phyloP scores from a whole-genome alignment of 2,329 filamentous ascomycete genomes.

The Alternaria arborescens region DNA sequence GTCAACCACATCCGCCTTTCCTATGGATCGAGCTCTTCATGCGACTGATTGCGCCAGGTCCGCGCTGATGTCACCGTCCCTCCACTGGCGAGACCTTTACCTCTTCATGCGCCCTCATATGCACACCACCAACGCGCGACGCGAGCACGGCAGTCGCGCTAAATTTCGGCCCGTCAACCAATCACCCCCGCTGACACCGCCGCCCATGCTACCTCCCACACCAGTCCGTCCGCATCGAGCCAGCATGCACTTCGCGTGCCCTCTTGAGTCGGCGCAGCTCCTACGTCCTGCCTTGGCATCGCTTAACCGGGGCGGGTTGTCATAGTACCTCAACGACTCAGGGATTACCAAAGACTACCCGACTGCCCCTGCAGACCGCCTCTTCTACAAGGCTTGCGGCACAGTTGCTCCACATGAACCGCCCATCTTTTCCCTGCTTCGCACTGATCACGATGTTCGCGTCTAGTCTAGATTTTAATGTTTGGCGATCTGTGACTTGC shows the following conservation, averaged over 20 bases:
- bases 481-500: neutral
- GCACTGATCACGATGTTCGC: neutral
- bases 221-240: conserved; percentile 6
- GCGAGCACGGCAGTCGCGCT: neutral
- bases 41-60: neutral
- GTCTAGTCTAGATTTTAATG: neutral
- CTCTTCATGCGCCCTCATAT: neutral
- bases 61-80: conserved; percentile 10
- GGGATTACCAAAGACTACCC: neutral
- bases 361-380: conserved; percentile 11
- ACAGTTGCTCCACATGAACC: conserved; percentile 2
- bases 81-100: neutral
- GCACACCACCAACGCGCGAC: conserved; percentile 6
- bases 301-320: conserved; percentile 9
- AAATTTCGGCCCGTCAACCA: neutral
- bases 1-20: conserved; percentile 1
- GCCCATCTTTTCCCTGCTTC: neutral
- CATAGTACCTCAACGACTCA: conserved; percentile 16
- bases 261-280: neutral
- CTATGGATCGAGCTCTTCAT: conserved; percentile 7
- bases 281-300: conserved; percentile 6
- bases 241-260: neutral
- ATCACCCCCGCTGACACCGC: neutral
- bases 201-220: neutral
- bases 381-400: conserved; percentile 2